Percentiles rank a stretch among this genome's conserved stretches.
Conservation (phyloP, 306 rosid genomes). For the Fagus crenata region DNA sequence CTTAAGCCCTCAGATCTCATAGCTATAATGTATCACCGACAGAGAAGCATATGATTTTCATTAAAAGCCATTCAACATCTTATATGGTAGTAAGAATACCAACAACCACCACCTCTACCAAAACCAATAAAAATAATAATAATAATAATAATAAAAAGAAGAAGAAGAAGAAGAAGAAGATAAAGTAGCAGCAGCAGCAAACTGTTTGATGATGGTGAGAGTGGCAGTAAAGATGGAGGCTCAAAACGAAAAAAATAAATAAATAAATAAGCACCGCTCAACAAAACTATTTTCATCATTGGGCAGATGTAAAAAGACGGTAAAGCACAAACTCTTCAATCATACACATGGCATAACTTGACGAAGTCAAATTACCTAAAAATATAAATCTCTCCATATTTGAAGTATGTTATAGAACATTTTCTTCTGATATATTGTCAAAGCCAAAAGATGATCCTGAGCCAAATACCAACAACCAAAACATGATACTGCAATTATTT, state of each 20-base stretch:
- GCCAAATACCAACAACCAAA: neutral
- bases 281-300: neutral
- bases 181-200: neutral
- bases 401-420: neutral
- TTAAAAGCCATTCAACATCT: conserved; percentile 1
- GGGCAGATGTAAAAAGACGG: neutral
- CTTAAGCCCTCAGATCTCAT: conserved; percentile 6
- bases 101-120: neutral
- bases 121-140: neutral
- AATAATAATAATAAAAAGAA: neutral
- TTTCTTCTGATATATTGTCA: neutral
- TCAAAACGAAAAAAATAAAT: no score
- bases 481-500: neutral
- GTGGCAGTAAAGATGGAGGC: no score
- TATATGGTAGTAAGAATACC: neutral
- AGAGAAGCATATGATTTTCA: neutral
- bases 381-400: neutral
- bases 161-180: neutral
- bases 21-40: neutral
- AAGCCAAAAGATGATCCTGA: neutral
- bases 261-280: neutral
- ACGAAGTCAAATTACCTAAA: neutral
- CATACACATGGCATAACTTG: neutral
- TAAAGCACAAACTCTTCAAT: neutral
- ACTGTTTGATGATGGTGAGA: no score